Evolutionary conservation across 2,329 filamentous ascomycete species (phyloP).

Genomic region (Trichocomaceae sp.): DNA sequence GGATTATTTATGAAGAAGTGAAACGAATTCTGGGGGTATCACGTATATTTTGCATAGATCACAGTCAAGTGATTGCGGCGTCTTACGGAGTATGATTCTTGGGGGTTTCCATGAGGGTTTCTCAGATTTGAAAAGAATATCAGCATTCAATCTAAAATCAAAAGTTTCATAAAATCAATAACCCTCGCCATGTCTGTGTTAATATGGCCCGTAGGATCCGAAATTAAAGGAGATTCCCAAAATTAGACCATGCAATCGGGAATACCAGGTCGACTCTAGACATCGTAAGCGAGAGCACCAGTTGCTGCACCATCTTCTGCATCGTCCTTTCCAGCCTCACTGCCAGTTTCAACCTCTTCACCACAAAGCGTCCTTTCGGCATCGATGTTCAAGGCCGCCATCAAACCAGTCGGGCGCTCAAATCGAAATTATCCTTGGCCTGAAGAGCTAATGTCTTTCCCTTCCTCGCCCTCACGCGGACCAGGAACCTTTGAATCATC

Average conservation of each 20-base stretch:
- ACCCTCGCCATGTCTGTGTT: background rate
- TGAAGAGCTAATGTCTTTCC: conserved; percentile 20
- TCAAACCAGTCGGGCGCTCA: conserved; percentile 18
- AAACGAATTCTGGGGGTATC: background rate
- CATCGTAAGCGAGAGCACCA: background rate
- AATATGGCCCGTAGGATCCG: background rate
- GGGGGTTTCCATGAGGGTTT: background rate
- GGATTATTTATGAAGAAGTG: conserved; percentile 64
- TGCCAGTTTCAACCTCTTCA: background rate
- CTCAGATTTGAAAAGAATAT: background rate
- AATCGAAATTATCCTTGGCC: conserved; percentile 29
- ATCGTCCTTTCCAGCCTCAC: background rate
- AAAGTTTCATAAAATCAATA: background rate
- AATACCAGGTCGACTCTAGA: background rate
- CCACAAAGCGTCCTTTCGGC: background rate
- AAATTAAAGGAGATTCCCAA: background rate
- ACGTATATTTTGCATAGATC: conserved; percentile 9
- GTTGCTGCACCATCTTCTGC: background rate
- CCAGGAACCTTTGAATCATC: conserved; percentile 14
- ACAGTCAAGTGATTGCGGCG: conserved; percentile 6
- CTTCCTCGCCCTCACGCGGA: conserved; percentile 12
- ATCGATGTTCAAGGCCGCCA: conserved; percentile 20
- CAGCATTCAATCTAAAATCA: background rate
- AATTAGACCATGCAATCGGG: background rate
- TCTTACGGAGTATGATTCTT: conserved; percentile 5